These are phyloP conservation scores for Sodiomyces alkalinus DNA, from an alignment of 2,329 filamentous ascomycete genomes.

Conservation along the genomic window DNA sequence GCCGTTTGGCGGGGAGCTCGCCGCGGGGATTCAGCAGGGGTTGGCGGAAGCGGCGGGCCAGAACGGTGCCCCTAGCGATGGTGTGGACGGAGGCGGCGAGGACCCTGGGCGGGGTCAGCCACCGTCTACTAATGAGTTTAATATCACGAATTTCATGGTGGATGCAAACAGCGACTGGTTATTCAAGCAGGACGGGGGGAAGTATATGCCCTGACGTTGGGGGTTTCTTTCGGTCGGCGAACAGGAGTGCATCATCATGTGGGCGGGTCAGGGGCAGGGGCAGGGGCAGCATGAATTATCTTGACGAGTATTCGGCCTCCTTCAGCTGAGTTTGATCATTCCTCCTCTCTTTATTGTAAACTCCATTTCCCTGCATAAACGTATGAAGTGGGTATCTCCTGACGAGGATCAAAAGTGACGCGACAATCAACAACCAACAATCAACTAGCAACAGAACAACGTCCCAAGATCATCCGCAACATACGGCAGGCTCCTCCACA, in stretches of 20 bases:
- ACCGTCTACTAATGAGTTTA: slow-evolving; percentile 43
- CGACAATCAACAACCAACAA: neutral
- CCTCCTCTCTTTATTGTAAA: no score
- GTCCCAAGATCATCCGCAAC: slow-evolving; percentile 22
- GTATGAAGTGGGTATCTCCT: no score
- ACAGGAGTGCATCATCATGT: no score
- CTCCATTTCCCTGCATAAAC: no score
- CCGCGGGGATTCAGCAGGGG: slow-evolving; percentile 4
- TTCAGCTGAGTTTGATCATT: no score
- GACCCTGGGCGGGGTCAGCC: slow-evolving; percentile 11
- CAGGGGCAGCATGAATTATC: no score
- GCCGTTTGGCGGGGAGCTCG: slow-evolving; percentile 27
- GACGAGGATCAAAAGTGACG: slow-evolving; percentile 1
- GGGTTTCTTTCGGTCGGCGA: no score
- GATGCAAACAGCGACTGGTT: slow-evolving; percentile 63
- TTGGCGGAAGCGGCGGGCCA: slow-evolving; percentile 9
- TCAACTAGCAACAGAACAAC: neutral
- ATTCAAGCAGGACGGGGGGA: slow-evolving; percentile 35
- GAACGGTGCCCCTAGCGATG: slow-evolving; percentile 5
- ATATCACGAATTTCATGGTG: slow-evolving; percentile 65
- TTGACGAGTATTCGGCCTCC: no score
- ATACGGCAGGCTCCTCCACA: slow-evolving; percentile 30
- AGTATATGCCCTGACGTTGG: slow-evolving; percentile 10
- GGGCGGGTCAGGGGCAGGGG: no score
- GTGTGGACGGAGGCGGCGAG: slow-evolving; percentile 8